These are phyloP conservation scores for Cyberlindnera nakhonratchasimensis DNA, from an alignment of 805 yeast species.

Conservation along the genomic window DNA sequence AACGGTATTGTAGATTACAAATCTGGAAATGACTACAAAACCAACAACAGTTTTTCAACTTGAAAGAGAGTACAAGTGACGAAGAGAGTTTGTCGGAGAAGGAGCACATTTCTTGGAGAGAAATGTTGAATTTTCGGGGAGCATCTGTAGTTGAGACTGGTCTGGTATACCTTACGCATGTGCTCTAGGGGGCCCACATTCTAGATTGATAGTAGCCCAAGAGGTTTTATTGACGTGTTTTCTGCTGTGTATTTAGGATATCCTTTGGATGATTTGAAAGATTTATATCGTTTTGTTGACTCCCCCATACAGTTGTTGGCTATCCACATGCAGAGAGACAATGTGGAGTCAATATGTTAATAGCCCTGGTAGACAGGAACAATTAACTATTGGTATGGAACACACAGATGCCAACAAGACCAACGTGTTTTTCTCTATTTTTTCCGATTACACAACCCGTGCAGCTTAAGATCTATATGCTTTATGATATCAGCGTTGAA, in stretches of 20 bases:
- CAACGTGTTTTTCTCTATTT: too few species aligned
- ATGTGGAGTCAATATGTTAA: too few species aligned
- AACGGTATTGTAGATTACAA: slow-evolving; percentile 47
- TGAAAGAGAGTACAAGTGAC: slow-evolving; percentile 49
- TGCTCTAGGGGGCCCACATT: slow-evolving; percentile 4
- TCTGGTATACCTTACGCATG: slow-evolving; percentile 31
- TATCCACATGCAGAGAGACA: too few species aligned
- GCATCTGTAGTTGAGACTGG: slow-evolving; percentile 52
- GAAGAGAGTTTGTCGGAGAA: slow-evolving; percentile 38
- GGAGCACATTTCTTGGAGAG: slow-evolving; percentile 37
- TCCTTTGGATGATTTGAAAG: too few species aligned
- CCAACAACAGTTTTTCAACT: slow-evolving; percentile 46
- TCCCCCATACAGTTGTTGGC: too few species aligned
- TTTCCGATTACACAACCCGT: too few species aligned
- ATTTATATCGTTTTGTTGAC: too few species aligned
- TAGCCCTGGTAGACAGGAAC: too few species aligned
- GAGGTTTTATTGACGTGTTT: background rate
- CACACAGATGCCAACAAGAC: too few species aligned
- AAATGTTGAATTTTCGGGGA: slow-evolving; percentile 46
- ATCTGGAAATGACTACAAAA: slow-evolving; percentile 43
- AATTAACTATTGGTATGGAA: too few species aligned
- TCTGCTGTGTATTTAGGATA: background rate
- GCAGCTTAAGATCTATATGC: too few species aligned
- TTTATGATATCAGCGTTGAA: too few species aligned
- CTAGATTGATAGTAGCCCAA: background rate